phyloP scores from a whole-genome alignment of 768 basidiomycete genomes.

The Lentinula edodes region DNA sequence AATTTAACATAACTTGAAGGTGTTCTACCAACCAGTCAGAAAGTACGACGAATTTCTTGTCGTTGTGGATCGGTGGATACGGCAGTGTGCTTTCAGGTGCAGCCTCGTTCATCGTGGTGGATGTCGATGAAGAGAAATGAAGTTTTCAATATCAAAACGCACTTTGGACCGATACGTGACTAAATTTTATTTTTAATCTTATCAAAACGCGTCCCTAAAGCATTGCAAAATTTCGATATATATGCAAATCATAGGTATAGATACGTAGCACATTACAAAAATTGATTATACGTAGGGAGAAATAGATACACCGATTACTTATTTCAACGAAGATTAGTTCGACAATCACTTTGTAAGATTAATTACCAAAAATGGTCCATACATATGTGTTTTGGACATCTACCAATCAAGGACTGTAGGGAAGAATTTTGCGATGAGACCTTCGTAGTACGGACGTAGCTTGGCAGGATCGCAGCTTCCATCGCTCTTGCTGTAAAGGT shows the following conservation, averaged over 20 bases:
- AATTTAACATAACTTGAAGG: neutral
- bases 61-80: conserved; percentile 73
- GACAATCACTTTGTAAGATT: neutral
- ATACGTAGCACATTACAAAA: neutral
- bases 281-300: neutral
- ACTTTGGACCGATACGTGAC: too few relatives aligned
- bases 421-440: conserved; percentile 82
- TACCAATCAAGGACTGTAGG: conserved; percentile 79
- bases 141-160: too few relatives aligned
- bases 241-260: too few relatives aligned
- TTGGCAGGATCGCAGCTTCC: conserved; percentile 53
- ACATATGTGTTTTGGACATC: neutral
- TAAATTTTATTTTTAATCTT: too few relatives aligned
- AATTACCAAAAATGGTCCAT: neutral
- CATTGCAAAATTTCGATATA: too few relatives aligned
- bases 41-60: conserved; percentile 81
- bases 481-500: conserved; percentile 89
- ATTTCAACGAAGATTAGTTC: neutral
- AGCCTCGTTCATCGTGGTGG: conserved; percentile 18
- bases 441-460: conserved; percentile 79
- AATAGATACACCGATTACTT: neutral
- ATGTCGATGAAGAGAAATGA: neutral
- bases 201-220: too few relatives aligned
- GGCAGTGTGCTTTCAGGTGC: conserved; percentile 64
- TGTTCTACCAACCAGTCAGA: conserved; percentile 70